phyloP scores from a whole-genome alignment of 225 moss, liverwort and hornwort genomes.

The Rhytidiadelphus loreus region DNA sequence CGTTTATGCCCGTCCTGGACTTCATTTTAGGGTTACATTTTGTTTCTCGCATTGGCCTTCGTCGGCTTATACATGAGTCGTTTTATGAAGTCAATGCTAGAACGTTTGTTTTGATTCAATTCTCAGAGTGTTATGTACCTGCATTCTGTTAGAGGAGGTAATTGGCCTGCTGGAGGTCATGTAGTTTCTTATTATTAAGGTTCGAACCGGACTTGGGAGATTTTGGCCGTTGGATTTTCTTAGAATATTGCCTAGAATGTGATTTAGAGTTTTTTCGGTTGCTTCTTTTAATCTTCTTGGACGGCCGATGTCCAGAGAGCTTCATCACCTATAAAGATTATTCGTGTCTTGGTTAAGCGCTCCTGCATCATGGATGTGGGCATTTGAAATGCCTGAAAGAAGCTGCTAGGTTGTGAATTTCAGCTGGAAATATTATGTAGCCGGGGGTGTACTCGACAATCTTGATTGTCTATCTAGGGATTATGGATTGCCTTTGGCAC shows the following conservation, averaged over 20 bases:
- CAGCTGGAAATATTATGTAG: background rate
- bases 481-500: background rate
- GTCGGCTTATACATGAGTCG: background rate
- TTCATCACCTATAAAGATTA: background rate
- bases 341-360: background rate
- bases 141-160: background rate
- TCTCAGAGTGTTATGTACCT: background rate
- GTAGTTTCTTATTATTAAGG: background rate
- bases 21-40: background rate
- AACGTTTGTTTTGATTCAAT: background rate
- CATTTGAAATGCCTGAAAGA: background rate
- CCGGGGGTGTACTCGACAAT: background rate
- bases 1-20: background rate
- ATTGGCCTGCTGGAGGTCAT: background rate
- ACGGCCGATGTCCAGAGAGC: background rate
- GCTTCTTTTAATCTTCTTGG: background rate
- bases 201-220: background rate
- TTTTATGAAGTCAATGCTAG: background rate
- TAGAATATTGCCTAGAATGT: background rate
- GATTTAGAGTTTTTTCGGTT: background rate
- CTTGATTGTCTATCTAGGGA: background rate
- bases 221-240: background rate
- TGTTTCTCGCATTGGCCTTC: background rate
- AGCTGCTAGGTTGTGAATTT: background rate
- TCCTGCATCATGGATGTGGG: background rate